Conservation (phyloP, 2,329 filamentous ascomycete species). For the Alternaria ethzedia region DNA sequence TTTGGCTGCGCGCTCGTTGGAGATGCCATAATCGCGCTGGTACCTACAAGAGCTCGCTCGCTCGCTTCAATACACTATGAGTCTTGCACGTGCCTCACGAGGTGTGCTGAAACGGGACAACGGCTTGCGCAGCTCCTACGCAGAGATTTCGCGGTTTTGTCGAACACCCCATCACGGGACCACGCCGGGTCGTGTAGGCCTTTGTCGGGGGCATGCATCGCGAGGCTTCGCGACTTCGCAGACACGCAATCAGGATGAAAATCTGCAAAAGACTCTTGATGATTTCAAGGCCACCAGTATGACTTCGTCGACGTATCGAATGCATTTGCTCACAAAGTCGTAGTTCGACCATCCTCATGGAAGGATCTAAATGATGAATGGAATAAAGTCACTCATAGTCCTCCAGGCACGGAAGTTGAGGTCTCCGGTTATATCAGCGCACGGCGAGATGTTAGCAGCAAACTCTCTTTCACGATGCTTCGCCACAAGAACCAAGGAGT, state of each 20-base stretch:
- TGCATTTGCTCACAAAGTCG: slow-evolving; percentile 8
- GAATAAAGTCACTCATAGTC: slow-evolving; percentile 19
- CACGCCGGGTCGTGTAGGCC: slow-evolving; percentile 15
- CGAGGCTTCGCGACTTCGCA: slow-evolving; percentile 23
- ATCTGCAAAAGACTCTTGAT: slow-evolving; percentile 31
- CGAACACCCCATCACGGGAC: slow-evolving; percentile 40
- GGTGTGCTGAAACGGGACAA: slow-evolving; percentile 16
- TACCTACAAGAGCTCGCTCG: background rate
- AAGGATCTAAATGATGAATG: slow-evolving; percentile 45
- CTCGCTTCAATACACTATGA: slow-evolving; percentile 18
- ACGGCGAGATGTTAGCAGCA: slow-evolving; percentile 70
- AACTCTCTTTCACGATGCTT: slow-evolving; percentile 72
- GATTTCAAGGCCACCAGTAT: slow-evolving; percentile 43
- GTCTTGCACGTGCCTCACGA: slow-evolving; percentile 26
- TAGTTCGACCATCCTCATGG: slow-evolving; percentile 22
- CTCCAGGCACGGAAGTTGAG: slow-evolving; percentile 13
- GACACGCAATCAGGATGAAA: slow-evolving; percentile 19
- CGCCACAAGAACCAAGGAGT: slow-evolving; percentile 52
- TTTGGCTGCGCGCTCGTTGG: background rate
- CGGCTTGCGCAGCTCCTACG: slow-evolving; percentile 38
- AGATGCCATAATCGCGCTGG: background rate
- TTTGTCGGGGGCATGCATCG: slow-evolving; percentile 13
- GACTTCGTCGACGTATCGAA: background rate
- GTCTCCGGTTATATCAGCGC: slow-evolving; percentile 71
- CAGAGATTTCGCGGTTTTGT: slow-evolving; percentile 43